Percentiles rank a stretch among this genome's conserved stretches.
These are phyloP conservation scores for Flaveria ramosissima DNA, from an alignment of 129 eudicot genomes.

Conservation along the genomic window DNA sequence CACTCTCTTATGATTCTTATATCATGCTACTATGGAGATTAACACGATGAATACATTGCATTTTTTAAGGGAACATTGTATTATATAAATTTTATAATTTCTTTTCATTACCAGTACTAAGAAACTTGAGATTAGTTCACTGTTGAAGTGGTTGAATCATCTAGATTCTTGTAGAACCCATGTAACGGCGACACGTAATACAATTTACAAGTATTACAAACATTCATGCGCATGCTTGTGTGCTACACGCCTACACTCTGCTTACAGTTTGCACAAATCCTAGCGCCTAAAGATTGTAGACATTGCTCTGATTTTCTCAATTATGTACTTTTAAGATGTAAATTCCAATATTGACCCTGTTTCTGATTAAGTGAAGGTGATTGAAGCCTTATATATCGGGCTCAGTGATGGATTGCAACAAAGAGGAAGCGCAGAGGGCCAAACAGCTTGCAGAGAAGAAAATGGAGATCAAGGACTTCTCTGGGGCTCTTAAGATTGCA, in stretches of 20 bases:
- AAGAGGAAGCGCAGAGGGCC: conserved; percentile 64
- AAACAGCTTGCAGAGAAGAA: conserved; percentile 56
- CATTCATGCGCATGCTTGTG: not conserved
- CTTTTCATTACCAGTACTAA: not conserved
- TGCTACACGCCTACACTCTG: not conserved
- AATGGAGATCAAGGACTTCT: conserved; percentile 58
- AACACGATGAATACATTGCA: conserved; percentile 4
- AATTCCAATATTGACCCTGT: not conserved
- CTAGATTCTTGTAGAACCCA: not conserved
- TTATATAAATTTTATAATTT: no score
- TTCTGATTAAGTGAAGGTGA: conserved; percentile 15
- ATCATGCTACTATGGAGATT: not conserved
- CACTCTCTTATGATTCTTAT: conserved; percentile 10
- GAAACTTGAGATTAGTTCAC: not conserved
- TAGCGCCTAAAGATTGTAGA: not conserved
- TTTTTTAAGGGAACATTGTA: not conserved
- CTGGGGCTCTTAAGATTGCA: conserved; percentile 54
- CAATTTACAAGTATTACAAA: not conserved
- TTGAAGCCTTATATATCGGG: conserved; percentile 21
- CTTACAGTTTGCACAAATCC: not conserved
- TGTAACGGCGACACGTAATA: not conserved
- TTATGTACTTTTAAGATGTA: conserved; percentile 18
- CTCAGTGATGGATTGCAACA: conserved; percentile 61
- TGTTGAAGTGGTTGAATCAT: not conserved
- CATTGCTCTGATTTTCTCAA: not conserved